Evolutionary conservation across 2,329 filamentous ascomycete species (phyloP).

Genomic region (Hirsutella minnesotensis): DNA sequence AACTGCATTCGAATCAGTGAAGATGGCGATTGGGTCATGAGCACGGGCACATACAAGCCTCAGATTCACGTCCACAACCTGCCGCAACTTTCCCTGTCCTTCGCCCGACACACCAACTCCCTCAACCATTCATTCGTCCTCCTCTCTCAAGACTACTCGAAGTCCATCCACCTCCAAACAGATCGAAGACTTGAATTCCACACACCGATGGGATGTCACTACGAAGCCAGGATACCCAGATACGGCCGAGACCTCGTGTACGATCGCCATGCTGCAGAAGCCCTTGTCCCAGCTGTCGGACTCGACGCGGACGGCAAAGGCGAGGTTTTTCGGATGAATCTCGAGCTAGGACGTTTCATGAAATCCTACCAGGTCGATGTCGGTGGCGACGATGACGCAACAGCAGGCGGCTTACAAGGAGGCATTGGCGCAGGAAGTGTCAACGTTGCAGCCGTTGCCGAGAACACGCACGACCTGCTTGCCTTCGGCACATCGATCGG

Average conservation of each 20-base stretch:
- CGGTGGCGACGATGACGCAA: slow-evolving; percentile 72
- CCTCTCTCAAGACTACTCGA: slow-evolving; percentile 82
- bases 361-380: slow-evolving; percentile 86
- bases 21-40: slow-evolving; percentile 96
- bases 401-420: slow-evolving; percentile 70
- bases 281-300: slow-evolving; percentile 76
- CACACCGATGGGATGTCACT: slow-evolving; percentile 76
- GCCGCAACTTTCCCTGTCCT: slow-evolving; percentile 87
- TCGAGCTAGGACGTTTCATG: slow-evolving; percentile 90
- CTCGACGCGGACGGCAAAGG: slow-evolving; percentile 76
- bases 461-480: slow-evolving; percentile 77
- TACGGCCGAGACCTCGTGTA: slow-evolving; percentile 88
- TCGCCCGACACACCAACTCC: slow-evolving; percentile 78
- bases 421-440: slow-evolving; percentile 77
- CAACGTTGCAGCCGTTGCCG: slow-evolving; percentile 77
- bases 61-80: slow-evolving; percentile 89
- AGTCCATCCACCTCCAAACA: slow-evolving; percentile 85
- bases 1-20: slow-evolving; percentile 82
- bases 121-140: slow-evolving; percentile 87
- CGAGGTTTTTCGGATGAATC: slow-evolving; percentile 84
- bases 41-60: slow-evolving; percentile 62
- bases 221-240: slow-evolving; percentile 77
- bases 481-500: slow-evolving; percentile 91
- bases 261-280: slow-evolving; percentile 71
- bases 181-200: slow-evolving; percentile 91